A percentile compares a stretch with the other conserved stretches of the same genome.
phyloP scores from a whole-genome alignment of 192 early-diverging fungal genomes.

The Umbelopsis sp. region DNA sequence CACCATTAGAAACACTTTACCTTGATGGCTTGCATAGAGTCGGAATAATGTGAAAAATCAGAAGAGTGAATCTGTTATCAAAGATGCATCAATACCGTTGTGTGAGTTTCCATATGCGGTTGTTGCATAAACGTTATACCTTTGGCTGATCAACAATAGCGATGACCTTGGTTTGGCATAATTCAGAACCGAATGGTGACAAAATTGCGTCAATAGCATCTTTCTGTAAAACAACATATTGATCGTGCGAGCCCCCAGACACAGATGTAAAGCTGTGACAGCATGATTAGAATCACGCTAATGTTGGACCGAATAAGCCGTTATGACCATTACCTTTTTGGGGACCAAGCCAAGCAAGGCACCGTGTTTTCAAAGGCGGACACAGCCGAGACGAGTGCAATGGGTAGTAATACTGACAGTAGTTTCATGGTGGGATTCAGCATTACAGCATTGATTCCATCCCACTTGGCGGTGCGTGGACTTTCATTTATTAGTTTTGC shows the following conservation, averaged over 20 bases:
- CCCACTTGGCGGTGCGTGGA: too few relatives aligned
- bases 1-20: constrained; percentile 22
- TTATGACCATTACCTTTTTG: constrained; percentile 35
- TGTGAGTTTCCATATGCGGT: background rate
- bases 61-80: constrained; percentile 34
- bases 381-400: constrained; percentile 32
- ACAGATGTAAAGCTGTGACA: constrained; percentile 18
- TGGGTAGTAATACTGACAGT: background rate
- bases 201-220: constrained; percentile 26
- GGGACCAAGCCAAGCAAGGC: constrained; percentile 41
- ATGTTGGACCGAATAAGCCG: background rate
- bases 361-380: constrained; percentile 44
- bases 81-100: background rate
- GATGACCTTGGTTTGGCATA: constrained; percentile 34
- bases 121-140: constrained; percentile 24
- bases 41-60: constrained; percentile 31
- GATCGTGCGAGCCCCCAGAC: constrained; percentile 18
- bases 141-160: constrained; percentile 40
- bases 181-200: constrained; percentile 15
- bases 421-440: constrained; percentile 9
- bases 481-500: background rate
- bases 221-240: constrained; percentile 27
- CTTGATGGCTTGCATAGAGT: constrained; percentile 29
- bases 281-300: background rate
- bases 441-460: too few relatives aligned